Percentiles rank a stretch among this genome's conserved stretches.
phyloP scores from a whole-genome alignment of 257 asterid genomes.

The Ligustrum vulgare region DNA sequence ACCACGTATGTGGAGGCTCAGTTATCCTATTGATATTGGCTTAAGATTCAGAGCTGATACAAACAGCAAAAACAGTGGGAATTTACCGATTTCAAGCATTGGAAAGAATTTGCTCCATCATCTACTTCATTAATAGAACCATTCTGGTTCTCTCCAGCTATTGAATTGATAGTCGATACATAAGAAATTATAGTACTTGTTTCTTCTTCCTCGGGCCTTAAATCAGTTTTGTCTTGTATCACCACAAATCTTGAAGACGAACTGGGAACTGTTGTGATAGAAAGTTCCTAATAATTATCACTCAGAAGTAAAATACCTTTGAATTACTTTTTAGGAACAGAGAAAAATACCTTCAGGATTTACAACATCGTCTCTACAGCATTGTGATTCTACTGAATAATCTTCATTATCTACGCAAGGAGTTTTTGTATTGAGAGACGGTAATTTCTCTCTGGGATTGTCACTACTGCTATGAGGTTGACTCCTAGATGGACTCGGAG shows the following conservation, averaged over 20 bases:
- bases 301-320: constrained; percentile 11
- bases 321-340: constrained; percentile 4
- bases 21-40: neutral
- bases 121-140: constrained; percentile 37
- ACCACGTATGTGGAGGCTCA: constrained; percentile 5
- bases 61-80: neutral
- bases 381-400: constrained; percentile 27
- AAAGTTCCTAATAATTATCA: constrained; percentile 5
- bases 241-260: constrained; percentile 31
- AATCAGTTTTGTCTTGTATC: constrained; percentile 35
- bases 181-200: constrained; percentile 21
- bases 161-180: constrained; percentile 27
- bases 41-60: neutral
- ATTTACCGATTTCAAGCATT: constrained; percentile 41
- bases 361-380: constrained; percentile 25
- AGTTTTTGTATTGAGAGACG: constrained; percentile 24
- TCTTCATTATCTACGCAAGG: constrained; percentile 31
- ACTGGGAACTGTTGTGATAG: constrained; percentile 17
- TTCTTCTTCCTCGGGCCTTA: constrained; percentile 38
- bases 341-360: constrained; percentile 46
- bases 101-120: constrained; percentile 33
- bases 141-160: constrained; percentile 30
- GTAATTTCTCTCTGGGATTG: constrained; percentile 37
- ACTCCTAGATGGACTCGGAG: constrained; percentile 38
- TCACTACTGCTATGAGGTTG: constrained; percentile 27